Percentiles rank a stretch among this genome's conserved stretches.
These are phyloP conservation scores for Coniferiporia sulphurascens DNA, from an alignment of 1,284 basidiomycete genomes.

Conservation along the genomic window DNA sequence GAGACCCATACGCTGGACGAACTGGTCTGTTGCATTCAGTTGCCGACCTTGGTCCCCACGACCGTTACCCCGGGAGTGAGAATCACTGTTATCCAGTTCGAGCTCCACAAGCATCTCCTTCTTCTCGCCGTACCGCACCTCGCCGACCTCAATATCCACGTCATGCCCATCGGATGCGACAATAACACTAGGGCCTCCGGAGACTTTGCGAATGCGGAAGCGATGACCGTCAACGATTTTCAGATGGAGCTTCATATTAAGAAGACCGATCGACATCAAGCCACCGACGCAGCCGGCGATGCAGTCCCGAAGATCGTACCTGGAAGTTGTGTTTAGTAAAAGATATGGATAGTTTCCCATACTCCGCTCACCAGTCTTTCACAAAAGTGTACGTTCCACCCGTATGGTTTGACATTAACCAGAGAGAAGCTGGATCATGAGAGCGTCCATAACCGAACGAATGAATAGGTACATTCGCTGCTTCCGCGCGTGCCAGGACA, in stretches of 20 bases:
- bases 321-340: neutral
- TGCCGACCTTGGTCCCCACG: slow-evolving; percentile 28
- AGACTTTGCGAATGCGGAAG: slow-evolving; percentile 88
- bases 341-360: neutral
- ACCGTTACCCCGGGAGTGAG: slow-evolving; percentile 32
- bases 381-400: slow-evolving; percentile 97
- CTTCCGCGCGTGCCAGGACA: slow-evolving; percentile 92
- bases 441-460: slow-evolving; percentile 94
- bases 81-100: slow-evolving; percentile 77
- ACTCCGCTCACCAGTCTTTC: slow-evolving; percentile 68
- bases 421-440: slow-evolving; percentile 96
- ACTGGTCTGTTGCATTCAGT: slow-evolving; percentile 73
- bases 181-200: slow-evolving; percentile 79
- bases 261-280: slow-evolving; percentile 87
- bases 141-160: slow-evolving; percentile 93
- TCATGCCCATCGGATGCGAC: slow-evolving; percentile 85
- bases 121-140: slow-evolving; percentile 85
- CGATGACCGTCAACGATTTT: slow-evolving; percentile 78
- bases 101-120: slow-evolving; percentile 94
- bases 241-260: slow-evolving; percentile 90
- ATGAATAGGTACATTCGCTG: slow-evolving; percentile 93
- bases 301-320: slow-evolving; percentile 81
- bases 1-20: slow-evolving; percentile 75
- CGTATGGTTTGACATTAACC: slow-evolving; percentile 98
- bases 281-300: slow-evolving; percentile 90